Conservation (phyloP, 352 stramenopile genomes). For the Peronospora farinosa region DNA sequence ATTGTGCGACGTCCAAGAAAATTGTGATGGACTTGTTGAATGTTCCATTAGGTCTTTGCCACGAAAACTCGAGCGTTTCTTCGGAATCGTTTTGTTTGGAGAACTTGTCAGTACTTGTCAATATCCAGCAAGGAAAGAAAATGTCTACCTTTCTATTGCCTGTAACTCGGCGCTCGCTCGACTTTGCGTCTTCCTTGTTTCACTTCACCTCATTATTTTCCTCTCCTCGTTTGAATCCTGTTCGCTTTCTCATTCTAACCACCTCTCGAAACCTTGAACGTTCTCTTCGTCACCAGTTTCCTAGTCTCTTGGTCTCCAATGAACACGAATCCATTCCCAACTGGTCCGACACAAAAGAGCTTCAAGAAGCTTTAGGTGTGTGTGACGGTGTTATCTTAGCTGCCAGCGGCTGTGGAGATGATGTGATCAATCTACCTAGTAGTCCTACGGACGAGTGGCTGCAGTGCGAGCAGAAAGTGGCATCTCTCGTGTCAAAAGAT, state of each 20-base stretch:
- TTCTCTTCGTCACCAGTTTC: conserved; percentile 21
- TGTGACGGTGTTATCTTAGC: conserved; percentile 49
- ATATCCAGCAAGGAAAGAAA: not conserved
- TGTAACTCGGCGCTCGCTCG: conserved; percentile 29
- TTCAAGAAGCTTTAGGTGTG: conserved; percentile 32
- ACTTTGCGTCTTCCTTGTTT: conserved; percentile 22
- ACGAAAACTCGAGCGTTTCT: too few species aligned
- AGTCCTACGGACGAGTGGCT: conserved; percentile 19
- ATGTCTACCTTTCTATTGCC: conserved; percentile 31
- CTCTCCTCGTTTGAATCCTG: not conserved
- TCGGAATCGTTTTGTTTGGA: too few species aligned
- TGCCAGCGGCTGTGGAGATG: conserved; percentile 16
- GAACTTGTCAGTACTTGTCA: too few species aligned
- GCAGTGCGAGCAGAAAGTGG: conserved; percentile 23
- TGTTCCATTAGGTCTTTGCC: too few species aligned
- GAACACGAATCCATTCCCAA: conserved; percentile 34
- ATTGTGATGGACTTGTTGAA: too few species aligned
- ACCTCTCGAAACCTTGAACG: conserved; percentile 22
- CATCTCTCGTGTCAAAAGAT: conserved; percentile 18
- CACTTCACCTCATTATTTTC: conserved; percentile 7
- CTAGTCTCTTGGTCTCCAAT: conserved; percentile 27
- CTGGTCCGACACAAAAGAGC: conserved; percentile 35
- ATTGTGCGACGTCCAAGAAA: too few species aligned
- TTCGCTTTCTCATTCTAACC: conserved; percentile 20
- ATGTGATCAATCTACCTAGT: conserved; percentile 18